Evolutionary conservation across 352 stramenopile genomes (phyloP), one percentile per base, ranked within the genome.

Genomic region (Phytophthora brassicae): DNA sequence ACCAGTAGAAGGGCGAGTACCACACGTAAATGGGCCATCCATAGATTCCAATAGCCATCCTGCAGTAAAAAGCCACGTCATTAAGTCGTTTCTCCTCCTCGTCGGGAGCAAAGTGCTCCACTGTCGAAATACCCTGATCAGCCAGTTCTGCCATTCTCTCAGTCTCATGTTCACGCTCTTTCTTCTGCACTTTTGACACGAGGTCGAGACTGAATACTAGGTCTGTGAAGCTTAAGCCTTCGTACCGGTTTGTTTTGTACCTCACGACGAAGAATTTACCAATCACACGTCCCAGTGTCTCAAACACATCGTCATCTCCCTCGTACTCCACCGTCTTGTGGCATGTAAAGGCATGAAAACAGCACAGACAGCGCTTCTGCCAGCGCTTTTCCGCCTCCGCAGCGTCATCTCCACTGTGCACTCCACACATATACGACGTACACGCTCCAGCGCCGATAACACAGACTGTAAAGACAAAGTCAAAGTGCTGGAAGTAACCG

Each of bases 21-120:
- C 77, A 89, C 6, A 90, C 64, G 67, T 86, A 90, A 67, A 92
- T 76, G 42, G 77, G 80, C 83, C 83, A 92, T 35, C 84, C 84
- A 52, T 92, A 92, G 64, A 92, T 90, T 13, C 84, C 84, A 48
- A 89, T 85, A 0, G 84, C 79, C 35, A 90, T 64, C 31, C 73
- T 73, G 23, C 77, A 84, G 56, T 89, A 92, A 51, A 81, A 89
- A 9, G 75, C 71, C 48, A 88, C 47, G 51, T 90, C 79, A 0
- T 58, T 58, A 0, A 92, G 68, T 17, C 74, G 71, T 9, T 64
- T 63, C 23, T 81, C 64, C 56, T 92, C 82, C 13, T 76, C 60
- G 8, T 72, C 60, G 0, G 36, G 28, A 0, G 76, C 73, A 38
- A 87, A 85, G 22, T 74, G 69, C 24, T 64, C 31, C 0, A 68